These are phyloP conservation scores for Xylaria sp. DNA, from an alignment of 495 filamentous ascomycete genomes.

Conservation along the genomic window DNA sequence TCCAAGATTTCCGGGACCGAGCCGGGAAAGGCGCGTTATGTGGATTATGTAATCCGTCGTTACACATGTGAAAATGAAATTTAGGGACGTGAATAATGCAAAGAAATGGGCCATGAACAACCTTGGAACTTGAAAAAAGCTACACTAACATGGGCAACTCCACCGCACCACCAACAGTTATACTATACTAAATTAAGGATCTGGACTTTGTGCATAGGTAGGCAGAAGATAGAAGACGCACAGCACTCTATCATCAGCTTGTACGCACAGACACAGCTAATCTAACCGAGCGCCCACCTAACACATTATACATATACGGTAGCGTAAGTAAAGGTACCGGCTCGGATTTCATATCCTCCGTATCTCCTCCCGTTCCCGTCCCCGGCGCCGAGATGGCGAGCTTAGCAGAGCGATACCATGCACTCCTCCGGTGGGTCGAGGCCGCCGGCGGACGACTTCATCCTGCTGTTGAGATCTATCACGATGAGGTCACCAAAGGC, in stretches of 20 bases:
- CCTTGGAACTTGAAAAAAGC: neutral
- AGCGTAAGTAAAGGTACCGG: neutral
- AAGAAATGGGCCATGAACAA: neutral
- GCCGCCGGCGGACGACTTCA: conserved; percentile 48
- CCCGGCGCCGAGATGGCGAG: conserved; percentile 32
- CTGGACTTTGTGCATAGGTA: neutral
- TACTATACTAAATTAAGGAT: neutral
- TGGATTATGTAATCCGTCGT: conserved; percentile 4
- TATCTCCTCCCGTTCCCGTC: too few relatives aligned
- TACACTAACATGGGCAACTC: neutral
- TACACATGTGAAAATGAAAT: neutral
- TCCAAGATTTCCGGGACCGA: neutral
- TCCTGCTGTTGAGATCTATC: conserved; percentile 52
- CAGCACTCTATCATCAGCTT: neutral
- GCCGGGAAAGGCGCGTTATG: neutral
- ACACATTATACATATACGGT: too few relatives aligned
- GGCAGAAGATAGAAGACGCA: neutral
- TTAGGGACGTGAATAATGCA: neutral
- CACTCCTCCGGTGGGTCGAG: conserved; percentile 45
- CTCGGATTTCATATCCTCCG: neutral
- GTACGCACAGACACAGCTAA: neutral
- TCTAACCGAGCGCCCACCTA: neutral
- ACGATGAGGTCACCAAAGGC: conserved; percentile 49
- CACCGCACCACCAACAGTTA: neutral
- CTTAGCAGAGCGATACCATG: conserved; percentile 35